phyloP scores from a whole-genome alignment of 257 asterid genomes.

The Solanum etuberosum region DNA sequence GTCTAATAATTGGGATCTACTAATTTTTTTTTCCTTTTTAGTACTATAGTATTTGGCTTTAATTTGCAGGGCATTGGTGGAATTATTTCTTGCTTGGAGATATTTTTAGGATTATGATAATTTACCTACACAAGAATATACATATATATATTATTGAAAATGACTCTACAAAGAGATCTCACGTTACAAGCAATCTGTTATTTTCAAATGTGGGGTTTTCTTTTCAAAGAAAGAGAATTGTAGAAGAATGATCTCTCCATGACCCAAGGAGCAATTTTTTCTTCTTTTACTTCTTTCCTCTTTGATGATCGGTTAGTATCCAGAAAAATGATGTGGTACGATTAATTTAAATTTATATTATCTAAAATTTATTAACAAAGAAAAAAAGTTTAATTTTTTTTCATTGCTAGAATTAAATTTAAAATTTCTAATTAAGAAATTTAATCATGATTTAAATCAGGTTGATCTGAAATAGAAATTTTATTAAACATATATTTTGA shows the following conservation, averaged over 20 bases:
- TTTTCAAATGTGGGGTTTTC: not conserved
- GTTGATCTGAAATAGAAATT: not conserved
- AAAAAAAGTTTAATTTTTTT: too few species aligned
- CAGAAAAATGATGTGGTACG: fast-evolving
- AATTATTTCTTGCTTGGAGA: not conserved
- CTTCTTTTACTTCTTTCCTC: not conserved
- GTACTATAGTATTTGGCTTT: not conserved
- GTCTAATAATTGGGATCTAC: not conserved
- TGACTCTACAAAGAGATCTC: not conserved
- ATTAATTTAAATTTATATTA: not conserved
- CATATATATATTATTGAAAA: not conserved
- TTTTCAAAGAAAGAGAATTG: not conserved
- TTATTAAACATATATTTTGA: not conserved
- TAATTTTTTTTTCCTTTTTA: not conserved
- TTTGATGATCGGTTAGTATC: fast-evolving
- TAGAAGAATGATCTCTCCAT: not conserved
- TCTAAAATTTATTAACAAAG: not conserved
- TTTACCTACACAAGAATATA: not conserved
- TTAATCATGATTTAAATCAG: not conserved
- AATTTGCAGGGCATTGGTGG: not conserved
- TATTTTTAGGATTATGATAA: not conserved
- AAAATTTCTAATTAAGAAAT: not conserved
- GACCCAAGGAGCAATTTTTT: not conserved
- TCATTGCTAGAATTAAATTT: not conserved
- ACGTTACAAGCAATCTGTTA: not conserved